Evolutionary conservation across 2,329 filamentous ascomycete genomes (phyloP).

Genomic region (Penicillium sp.): DNA sequence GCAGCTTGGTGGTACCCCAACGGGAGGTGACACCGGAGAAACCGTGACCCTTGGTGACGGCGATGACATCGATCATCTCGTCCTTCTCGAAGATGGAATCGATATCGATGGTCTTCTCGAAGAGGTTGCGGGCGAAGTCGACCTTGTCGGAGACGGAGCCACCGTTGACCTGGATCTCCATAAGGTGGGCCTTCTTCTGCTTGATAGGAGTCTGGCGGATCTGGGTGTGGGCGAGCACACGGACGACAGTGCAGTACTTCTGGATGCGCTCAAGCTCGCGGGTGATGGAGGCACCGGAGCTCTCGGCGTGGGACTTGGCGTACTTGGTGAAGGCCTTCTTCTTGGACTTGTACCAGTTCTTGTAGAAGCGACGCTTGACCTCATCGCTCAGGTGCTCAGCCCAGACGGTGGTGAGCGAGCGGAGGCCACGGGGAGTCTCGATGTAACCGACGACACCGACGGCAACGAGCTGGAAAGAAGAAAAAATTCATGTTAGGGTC

Average conservation of each 20-base stretch:
- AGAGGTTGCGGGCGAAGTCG: slow-evolving; percentile 88
- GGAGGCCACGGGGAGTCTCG: slow-evolving; percentile 98
- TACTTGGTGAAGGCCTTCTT: slow-evolving; percentile 99
- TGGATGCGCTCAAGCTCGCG: slow-evolving; percentile 99
- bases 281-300: slow-evolving; percentile 83
- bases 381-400: slow-evolving; percentile 99
- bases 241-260: slow-evolving; percentile 99
- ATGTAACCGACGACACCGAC: slow-evolving; percentile 99
- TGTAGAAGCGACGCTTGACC: slow-evolving; percentile 99
- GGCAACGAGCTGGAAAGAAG: slow-evolving; percentile 81
- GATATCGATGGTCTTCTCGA: slow-evolving; percentile 98
- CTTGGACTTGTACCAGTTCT: slow-evolving; percentile 99
- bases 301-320: slow-evolving; percentile 99
- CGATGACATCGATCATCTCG: slow-evolving; percentile 99
- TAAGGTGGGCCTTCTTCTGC: slow-evolving; percentile 99
- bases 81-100: slow-evolving; percentile 97
- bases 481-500: slow-evolving; percentile 1
- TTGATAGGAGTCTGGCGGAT: slow-evolving; percentile 98
- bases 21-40: slow-evolving; percentile 95
- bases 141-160: slow-evolving; percentile 96
- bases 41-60: slow-evolving; percentile 99
- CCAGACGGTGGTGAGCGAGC: slow-evolving; percentile 99
- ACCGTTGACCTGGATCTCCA: slow-evolving; percentile 99
- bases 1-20: slow-evolving; percentile 99
- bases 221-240: slow-evolving; percentile 98